Conservation (phyloP, 345 rosid species). For the Brassica incana region DNA sequence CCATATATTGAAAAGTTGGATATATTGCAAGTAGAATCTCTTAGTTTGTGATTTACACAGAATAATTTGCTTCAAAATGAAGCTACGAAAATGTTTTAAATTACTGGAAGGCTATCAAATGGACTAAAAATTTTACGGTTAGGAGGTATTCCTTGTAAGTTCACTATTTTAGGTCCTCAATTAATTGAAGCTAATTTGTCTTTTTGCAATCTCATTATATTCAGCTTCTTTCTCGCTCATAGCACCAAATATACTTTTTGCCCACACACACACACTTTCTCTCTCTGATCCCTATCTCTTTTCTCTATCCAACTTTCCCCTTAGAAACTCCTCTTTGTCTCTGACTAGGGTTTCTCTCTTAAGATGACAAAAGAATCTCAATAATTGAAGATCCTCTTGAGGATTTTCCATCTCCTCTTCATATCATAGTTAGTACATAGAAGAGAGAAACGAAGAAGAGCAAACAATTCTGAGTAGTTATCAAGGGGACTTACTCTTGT, state of each 20-base stretch:
- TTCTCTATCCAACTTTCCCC: constrained; percentile 37
- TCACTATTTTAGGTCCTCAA: constrained; percentile 34
- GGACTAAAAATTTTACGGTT: neutral
- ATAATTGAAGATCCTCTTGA: constrained; percentile 16
- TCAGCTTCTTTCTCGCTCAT: constrained; percentile 23
- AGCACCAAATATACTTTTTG: constrained; percentile 37
- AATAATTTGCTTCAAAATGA: neutral
- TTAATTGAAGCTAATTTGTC: constrained; percentile 34
- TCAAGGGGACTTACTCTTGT: constrained; percentile 16
- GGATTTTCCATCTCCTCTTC: neutral
- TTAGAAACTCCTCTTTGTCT: constrained; percentile 27
- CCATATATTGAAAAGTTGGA: neutral
- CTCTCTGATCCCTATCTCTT: neutral
- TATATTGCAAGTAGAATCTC: neutral
- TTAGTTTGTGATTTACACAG: neutral
- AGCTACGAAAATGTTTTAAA: neutral
- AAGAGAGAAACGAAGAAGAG: constrained; percentile 25
- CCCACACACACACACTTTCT: neutral
- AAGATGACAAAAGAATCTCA: neutral
- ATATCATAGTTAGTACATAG: neutral
- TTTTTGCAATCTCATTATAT: constrained; percentile 27
- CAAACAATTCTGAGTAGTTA: constrained; percentile 6
- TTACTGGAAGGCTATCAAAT: neutral
- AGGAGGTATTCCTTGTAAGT: neutral
- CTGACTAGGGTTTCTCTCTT: constrained; percentile 40